phyloP scores from a whole-genome alignment of 768 basidiomycete species.

The Dendrothele bispora region DNA sequence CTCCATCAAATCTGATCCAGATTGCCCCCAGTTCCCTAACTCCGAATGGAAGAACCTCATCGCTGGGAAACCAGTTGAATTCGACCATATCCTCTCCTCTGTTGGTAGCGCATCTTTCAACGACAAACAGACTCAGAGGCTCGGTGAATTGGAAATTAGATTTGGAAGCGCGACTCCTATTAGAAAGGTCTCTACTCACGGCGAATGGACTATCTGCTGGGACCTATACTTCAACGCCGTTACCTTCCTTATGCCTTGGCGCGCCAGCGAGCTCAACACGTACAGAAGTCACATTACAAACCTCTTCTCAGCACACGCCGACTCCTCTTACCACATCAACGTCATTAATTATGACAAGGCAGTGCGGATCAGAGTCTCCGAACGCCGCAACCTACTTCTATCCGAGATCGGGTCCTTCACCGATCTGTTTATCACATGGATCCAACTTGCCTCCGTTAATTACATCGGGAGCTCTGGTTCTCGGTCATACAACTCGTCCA shows the following conservation, averaged over 20 bases:
- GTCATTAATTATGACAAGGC: conserved; percentile 13
- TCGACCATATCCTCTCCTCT: conserved; percentile 1
- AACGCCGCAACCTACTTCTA: conserved; percentile 4
- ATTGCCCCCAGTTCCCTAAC: neutral
- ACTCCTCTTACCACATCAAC: neutral
- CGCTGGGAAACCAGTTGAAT: neutral
- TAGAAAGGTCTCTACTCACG: conserved; percentile 5
- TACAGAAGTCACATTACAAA: conserved; percentile 7
- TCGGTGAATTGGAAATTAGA: conserved; percentile 11
- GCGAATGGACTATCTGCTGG: conserved; percentile 10
- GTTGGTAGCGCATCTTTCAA: neutral
- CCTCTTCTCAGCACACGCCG: conserved; percentile 2
- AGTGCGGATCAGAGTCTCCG: neutral
- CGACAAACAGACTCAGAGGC: neutral
- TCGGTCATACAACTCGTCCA: too few species aligned
- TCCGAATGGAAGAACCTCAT: conserved; percentile 2
- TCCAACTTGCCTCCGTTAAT: too few species aligned
- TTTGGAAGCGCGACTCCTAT: conserved; percentile 6
- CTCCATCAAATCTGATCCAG: neutral
- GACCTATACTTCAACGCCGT: neutral
- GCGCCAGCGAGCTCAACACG: neutral
- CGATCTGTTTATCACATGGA: neutral
- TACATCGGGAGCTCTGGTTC: too few species aligned
- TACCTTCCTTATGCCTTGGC: conserved; percentile 7
- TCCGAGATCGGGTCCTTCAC: conserved; percentile 3